A percentile compares a stretch with the other conserved stretches of the same genome.
These are phyloP conservation scores for Cryptococcus amylolentus DNA, from an alignment of 1,284 basidiomycete species.

Conservation along the genomic window DNA sequence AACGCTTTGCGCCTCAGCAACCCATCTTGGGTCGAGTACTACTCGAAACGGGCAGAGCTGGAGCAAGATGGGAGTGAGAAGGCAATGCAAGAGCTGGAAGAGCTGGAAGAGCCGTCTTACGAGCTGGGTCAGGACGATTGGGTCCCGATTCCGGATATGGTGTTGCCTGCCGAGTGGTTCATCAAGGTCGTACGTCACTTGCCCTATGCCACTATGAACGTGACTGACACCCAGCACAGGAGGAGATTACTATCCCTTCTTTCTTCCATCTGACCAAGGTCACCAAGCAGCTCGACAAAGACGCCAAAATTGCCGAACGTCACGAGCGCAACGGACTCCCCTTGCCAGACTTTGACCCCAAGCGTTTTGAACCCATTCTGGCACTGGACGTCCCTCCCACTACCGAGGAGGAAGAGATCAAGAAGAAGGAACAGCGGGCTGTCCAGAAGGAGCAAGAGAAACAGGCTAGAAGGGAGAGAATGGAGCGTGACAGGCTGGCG, in stretches of 20 bases:
- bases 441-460: background rate
- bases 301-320: constrained; percentile 5
- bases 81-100: background rate
- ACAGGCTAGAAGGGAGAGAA: background rate
- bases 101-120: background rate
- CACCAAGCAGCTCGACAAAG: constrained; percentile 7
- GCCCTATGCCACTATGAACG: background rate
- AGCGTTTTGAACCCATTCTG: constrained; percentile 3
- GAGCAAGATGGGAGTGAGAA: constrained; percentile 1
- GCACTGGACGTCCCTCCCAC: constrained; percentile 9
- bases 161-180: constrained; percentile 1
- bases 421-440: background rate
- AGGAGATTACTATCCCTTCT: constrained; percentile 7
- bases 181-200: background rate
- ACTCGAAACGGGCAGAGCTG: constrained; percentile 6
- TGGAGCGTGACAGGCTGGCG: background rate
- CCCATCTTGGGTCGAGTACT: constrained; percentile 20
- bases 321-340: constrained; percentile 3
- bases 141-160: constrained; percentile 19
- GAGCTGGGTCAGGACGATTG: constrained; percentile 15
- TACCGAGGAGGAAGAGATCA: background rate
- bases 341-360: constrained; percentile 1
- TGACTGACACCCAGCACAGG: constrained; percentile 1
- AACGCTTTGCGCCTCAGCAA: constrained; percentile 67
- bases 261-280: constrained; percentile 3